phyloP scores from a whole-genome alignment of 2,329 filamentous ascomycete genomes.

The Fusarium nygamai region DNA sequence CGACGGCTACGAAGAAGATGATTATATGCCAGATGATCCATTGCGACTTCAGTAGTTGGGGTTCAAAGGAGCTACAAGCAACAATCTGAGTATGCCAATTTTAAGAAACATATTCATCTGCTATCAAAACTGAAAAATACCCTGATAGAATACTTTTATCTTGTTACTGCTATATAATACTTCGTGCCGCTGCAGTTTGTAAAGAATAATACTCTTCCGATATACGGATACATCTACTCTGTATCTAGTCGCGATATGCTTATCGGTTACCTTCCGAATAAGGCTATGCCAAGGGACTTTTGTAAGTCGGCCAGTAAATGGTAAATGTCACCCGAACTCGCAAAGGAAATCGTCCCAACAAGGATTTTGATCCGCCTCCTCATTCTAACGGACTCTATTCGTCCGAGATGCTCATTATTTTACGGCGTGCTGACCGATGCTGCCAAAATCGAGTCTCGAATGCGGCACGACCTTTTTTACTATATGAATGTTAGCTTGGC shows the following conservation, averaged over 20 bases:
- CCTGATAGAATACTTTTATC: conserved; percentile 1
- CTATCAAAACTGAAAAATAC: conserved; percentile 8
- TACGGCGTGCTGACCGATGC: conserved; percentile 7
- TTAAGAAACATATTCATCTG: not conserved
- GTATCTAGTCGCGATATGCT: not conserved
- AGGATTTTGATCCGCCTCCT: not conserved
- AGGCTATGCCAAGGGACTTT: conserved; percentile 33
- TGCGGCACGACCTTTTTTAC: not conserved
- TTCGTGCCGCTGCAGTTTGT: not conserved
- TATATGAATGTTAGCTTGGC: not conserved
- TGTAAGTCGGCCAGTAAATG: conserved; percentile 15
- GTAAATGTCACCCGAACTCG: not conserved
- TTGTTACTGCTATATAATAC: not conserved
- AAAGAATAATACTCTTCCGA: not conserved
- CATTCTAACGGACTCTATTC: not conserved
- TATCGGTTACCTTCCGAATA: conserved; percentile 36
- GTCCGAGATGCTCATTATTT: not conserved
- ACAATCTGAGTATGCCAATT: not conserved
- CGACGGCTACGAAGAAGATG: conserved; percentile 31
- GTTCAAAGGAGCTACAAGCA: not conserved
- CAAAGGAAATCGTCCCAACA: not conserved
- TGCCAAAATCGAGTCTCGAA: not conserved
- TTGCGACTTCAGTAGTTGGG: conserved; percentile 34
- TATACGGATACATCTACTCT: not conserved
- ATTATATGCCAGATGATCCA: conserved; percentile 39